Percentiles rank a stretch among this genome's conserved stretches.
Evolutionary conservation across 179 eudicot genomes (phyloP).

Genomic region (Spinacia oleracea): DNA sequence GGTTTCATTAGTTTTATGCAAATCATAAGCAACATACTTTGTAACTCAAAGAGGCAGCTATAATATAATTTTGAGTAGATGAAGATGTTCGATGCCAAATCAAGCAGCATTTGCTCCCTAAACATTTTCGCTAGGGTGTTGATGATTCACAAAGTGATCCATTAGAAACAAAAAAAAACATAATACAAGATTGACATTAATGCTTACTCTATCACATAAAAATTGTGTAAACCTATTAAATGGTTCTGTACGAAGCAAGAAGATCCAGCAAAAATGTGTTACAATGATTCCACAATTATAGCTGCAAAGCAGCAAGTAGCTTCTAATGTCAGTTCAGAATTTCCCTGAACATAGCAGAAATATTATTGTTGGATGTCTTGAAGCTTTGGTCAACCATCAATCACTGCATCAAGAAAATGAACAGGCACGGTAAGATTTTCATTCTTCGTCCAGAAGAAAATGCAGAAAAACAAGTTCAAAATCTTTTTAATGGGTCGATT

Average conservation of each 20-base stretch:
- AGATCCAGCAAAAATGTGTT: conserved; percentile 1
- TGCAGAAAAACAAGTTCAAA: not conserved
- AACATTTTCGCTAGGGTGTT: not conserved
- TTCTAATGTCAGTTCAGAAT: conserved; percentile 14
- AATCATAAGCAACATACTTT: not conserved
- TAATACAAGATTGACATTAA: not conserved
- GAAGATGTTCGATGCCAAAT: not conserved
- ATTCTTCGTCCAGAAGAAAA: not conserved
- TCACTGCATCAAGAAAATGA: conserved; percentile 22
- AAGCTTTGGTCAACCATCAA: conserved; percentile 13
- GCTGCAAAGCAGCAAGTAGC: conserved; percentile 12
- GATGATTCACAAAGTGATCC: not conserved
- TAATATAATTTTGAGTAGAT: too few relatives aligned
- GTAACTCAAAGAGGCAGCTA: not conserved
- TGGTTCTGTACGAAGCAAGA: conserved; percentile 14
- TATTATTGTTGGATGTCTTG: conserved; percentile 17
- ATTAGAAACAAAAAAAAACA: conserved; percentile 6
- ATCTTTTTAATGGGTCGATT: not conserved
- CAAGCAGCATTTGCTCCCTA: not conserved
- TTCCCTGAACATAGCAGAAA: conserved; percentile 1
- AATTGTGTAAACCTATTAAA: conserved; percentile 11
- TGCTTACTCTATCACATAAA: conserved; percentile 4
- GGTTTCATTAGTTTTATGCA: not conserved
- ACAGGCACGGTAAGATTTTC: conserved; percentile 6
- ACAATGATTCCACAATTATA: conserved; percentile 13